Evolutionary conservation across 1,284 basidiomycete species (phyloP), one percentile per base, ranked within the genome.

Genomic region (Pascua guehoae): DNA sequence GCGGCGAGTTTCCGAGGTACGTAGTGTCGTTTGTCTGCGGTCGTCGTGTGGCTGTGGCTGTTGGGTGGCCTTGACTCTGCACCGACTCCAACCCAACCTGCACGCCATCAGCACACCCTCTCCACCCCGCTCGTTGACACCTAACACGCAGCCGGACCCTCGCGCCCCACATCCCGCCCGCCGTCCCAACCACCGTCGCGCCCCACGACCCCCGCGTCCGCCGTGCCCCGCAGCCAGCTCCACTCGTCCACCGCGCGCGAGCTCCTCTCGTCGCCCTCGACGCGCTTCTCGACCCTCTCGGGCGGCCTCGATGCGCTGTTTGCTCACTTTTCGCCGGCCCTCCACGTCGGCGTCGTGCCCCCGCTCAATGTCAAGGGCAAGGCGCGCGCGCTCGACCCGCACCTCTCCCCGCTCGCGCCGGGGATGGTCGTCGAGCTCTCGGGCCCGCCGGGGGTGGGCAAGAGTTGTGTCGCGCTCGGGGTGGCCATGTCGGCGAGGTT

Each of bases 371-470:
- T 52, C n/a, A 65, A 64, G 44, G 63, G 64, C 5, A 64, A 66
- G 44, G 58, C 45, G 37, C 55, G 51, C 45, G 57, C 17, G n/a
- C 59, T 15, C 8, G 17, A 17, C 16, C 24, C 24, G 7, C 24
- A 32, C 24, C 39, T 24, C 7, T 46, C 46, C 1, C 7, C 40
- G 2, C 39, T 74, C 18, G 45, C 47, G 0, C 74, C 71, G 2
- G 74, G 77, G 1, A 71, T 72, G 67, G 62, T 69, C 2, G 36
- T 78, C 1, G 76, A 78, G 57, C 51, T 78, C 4, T 67, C 72
- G 4, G 70, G 71, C 1, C 74, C 75, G 2, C 76, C 77, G 0
- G 77, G 77, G 2, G 59, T 56, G 15, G 77, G 77, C 0, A 78
- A 78, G 62, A 75, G 71, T 4, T 49, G 60, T 1, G 40, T 75